Conservation (phyloP, 495 filamentous ascomycete genomes). For the Penicillium fimorum region DNA sequence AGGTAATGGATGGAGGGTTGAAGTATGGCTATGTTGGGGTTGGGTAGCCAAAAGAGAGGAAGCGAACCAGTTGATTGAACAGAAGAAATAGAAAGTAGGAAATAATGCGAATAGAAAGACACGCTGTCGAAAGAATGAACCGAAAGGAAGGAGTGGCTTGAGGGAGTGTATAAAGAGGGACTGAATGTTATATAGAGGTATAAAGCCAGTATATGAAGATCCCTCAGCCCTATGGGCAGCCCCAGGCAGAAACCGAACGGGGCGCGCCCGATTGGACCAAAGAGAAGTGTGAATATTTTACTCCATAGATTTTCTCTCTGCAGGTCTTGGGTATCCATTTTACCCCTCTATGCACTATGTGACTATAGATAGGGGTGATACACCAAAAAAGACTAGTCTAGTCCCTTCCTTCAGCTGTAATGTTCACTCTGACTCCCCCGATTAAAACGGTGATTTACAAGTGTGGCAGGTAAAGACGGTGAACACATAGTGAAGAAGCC, state of each 20-base stretch:
- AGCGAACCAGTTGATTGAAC: not conserved
- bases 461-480: not conserved
- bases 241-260: conserved; percentile 22
- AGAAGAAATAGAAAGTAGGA: not conserved
- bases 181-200: not conserved
- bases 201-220: conserved; percentile 4
- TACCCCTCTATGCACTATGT: not conserved
- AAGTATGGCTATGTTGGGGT: not conserved
- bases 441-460: not conserved
- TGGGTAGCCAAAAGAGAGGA: not conserved
- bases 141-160: not conserved
- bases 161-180: not conserved
- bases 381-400: not conserved
- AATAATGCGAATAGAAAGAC: not conserved
- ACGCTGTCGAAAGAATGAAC: not conserved
- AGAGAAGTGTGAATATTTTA: not conserved
- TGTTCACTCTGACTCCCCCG: not conserved
- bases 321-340: not conserved
- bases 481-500: conserved; percentile 1
- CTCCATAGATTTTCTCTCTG: no score
- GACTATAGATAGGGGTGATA: no score
- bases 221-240: conserved; percentile 22
- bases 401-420: not conserved
- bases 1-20: not conserved
- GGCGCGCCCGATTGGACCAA: conserved; percentile 12